Evolutionary conservation across 208 protist genomes (phyloP), one percentile per base, ranked within the genome.

Genomic region (Trypanosoma cruzi): DNA sequence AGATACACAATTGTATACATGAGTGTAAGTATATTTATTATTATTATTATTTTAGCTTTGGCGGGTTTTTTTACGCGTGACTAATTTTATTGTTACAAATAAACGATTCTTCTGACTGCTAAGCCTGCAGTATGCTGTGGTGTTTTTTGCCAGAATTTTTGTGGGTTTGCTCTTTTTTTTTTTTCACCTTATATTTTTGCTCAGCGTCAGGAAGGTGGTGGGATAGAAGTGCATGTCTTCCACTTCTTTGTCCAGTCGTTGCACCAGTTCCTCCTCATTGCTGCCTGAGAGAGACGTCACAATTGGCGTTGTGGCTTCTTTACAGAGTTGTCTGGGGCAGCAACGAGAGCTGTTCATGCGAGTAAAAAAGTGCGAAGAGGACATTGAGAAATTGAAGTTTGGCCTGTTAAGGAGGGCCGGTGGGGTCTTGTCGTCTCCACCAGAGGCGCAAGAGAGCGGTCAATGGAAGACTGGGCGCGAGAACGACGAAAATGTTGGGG

Each of bases 341-440:
- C 61, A 74, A 28, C 31, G 48, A 29, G 61, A 67, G 31, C 53
- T 74, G 2, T 13, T 61, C 4, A 32, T 61, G 2, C 59, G 42
- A 26, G 37, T 74, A 36, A 56, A 48, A 18, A n/a, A 36, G 29
- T 74, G 69, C 34, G 61, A 68, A 31, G 14, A n/a, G 6, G 36
- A 42, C 26, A 55, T 74, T 36, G 20, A 36, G 18, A 42, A 36
- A 26, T 26, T 74, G 24, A 22, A 68, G 24, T 5, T 20, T 13
- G 10, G 20, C 59, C 20, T 48, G 42, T 10, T 54, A 32, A 0
- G 31, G 22, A 32, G 5, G 22, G 24, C 16, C 46, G 3, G 8
- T 31, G 22, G n/a, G 31, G 32, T 3, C 13, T 29, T 48, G n/a
- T 20, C 24, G 6, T 22, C 28, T 55, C 31, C 29, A 26, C 32